Conservation (phyloP, 1,284 basidiomycete species). For the Fomitopsis pinicola region DNA sequence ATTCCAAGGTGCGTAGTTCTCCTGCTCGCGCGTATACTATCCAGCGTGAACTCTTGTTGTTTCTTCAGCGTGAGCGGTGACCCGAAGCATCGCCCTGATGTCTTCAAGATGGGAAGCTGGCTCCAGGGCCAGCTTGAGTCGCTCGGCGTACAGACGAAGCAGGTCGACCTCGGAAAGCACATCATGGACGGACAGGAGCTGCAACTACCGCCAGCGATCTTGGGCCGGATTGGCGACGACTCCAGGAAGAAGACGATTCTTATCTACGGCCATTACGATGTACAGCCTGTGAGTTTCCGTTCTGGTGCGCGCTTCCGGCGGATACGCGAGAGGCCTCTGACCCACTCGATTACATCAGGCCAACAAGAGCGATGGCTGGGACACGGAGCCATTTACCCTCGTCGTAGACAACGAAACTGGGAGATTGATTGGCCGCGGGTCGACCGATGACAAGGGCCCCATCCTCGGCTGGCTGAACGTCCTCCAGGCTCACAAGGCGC, state of each 20-base stretch:
- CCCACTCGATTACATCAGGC: conserved; percentile 36
- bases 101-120: conserved; percentile 82
- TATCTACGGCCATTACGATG: conserved; percentile 89
- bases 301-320: not conserved
- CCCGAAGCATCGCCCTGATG: conserved; percentile 65
- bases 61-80: conserved; percentile 61
- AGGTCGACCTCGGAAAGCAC: conserved; percentile 80
- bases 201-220: conserved; percentile 83
- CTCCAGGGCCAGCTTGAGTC: conserved; percentile 67
- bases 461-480: conserved; percentile 95
- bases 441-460: conserved; percentile 93
- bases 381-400: conserved; percentile 87
- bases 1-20: conserved; percentile 68
- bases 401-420: conserved; percentile 65
- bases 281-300: conserved; percentile 61
- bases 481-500: conserved; percentile 80
- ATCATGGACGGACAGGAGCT: conserved; percentile 76
- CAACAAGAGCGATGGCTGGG: conserved; percentile 83
- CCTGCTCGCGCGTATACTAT: not conserved
- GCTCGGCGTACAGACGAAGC: conserved; percentile 73
- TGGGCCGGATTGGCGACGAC: conserved; percentile 83
- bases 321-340: not conserved
- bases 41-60: not conserved
- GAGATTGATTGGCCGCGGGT: conserved; percentile 84
- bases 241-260: conserved; percentile 88